Evolutionary conservation across 2,329 filamentous ascomycete species (phyloP), one percentile per base, ranked within the genome.

Genomic region (Exophiala lecanii-corni): DNA sequence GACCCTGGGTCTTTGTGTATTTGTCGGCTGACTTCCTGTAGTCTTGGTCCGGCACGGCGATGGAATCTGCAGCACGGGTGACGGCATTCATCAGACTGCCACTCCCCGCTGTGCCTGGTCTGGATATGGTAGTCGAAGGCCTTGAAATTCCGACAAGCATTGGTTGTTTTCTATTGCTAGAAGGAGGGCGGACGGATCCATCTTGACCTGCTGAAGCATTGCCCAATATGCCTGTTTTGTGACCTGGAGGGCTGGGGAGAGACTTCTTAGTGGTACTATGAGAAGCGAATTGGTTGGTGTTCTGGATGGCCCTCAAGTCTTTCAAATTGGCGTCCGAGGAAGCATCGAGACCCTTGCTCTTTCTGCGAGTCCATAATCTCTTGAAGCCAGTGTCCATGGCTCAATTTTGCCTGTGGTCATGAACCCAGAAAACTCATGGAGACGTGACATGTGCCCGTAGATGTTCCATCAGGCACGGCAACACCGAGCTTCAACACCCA

Each of bases 51-150:
- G 47, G 13, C 6, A 50, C 47, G 13, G 39, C 40, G 12, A 26
- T 12, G 23, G 23, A 26, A 30, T 56, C 51, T 9, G 54, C 50
- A 20, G 54, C 51, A 15, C 51, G 45, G 43, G 43, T 52, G 33
- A 54, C 47, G 9, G 53, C 53, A 33, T 38, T 51, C 43, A 53
- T 41, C 16, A 56, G 32, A 41, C 52, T 55, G 25, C 46, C 54
- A 21, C 50, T 56, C 10, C 43, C 54, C 26, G 49, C 48, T 1
- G 54, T 56, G 13, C 26, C 43, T 2, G 52, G 54, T 9, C 50
- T 43, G n/a, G 49, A 49, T 15, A 28, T 13, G 15, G 42, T 41
- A 6, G 41, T 43, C 9, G 39, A 35, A 7, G 52, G 49, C 36
- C 45, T 38, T n/a, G 47, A 46, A 13, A 50, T 30, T 9, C 37